These are phyloP conservation scores for Colletotrichum siamense DNA, from an alignment of 2,329 filamentous ascomycete genomes.

Conservation along the genomic window DNA sequence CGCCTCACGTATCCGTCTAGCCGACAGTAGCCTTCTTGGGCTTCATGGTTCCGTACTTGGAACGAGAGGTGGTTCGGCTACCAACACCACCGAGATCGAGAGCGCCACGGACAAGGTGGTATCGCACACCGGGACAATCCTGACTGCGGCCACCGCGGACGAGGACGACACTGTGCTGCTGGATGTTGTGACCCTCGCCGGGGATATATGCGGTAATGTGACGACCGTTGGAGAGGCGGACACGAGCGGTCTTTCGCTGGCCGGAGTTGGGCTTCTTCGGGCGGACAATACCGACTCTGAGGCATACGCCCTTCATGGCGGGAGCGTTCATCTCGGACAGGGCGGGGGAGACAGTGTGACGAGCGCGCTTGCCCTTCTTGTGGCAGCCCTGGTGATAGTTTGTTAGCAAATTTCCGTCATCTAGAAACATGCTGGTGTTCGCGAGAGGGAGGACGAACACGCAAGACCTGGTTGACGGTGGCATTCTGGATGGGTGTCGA, in stretches of 20 bases:
- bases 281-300: conserved; percentile 91
- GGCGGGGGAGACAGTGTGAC: conserved; percentile 88
- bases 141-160: conserved; percentile 92
- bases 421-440: not conserved
- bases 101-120: conserved; percentile 89
- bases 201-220: conserved; percentile 94
- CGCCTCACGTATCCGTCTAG: conserved; percentile 22
- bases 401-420: not conserved
- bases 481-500: conserved; percentile 61
- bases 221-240: conserved; percentile 85
- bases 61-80: conserved; percentile 82
- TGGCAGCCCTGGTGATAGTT: conserved; percentile 68
- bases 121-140: conserved; percentile 98
- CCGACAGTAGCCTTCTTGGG: conserved; percentile 79
- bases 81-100: conserved; percentile 94
- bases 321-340: conserved; percentile 73
- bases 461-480: conserved; percentile 77
- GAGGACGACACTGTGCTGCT: conserved; percentile 97
- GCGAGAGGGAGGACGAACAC: conserved; percentile 39
- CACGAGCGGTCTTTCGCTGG: conserved; percentile 92
- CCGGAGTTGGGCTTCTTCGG: conserved; percentile 99
- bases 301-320: conserved; percentile 91
- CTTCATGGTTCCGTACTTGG: conserved; percentile 99
- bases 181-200: conserved; percentile 97
- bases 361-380: conserved; percentile 72